Evolutionary conservation across 345 rosid genomes (phyloP).

Genomic region (Clarkia xantiana): DNA sequence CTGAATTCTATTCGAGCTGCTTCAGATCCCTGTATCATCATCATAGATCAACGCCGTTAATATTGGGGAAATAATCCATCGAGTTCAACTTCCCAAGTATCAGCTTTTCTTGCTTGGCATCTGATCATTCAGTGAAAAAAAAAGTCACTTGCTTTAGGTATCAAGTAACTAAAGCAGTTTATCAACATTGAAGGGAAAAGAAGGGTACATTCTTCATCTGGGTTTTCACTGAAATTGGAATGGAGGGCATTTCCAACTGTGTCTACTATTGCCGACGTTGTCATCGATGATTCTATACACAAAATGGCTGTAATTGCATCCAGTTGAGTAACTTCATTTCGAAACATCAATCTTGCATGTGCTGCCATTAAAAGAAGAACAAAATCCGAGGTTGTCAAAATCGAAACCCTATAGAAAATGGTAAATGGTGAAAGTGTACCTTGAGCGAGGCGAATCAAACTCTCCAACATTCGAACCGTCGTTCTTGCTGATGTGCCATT

Average conservation of each 20-base stretch:
- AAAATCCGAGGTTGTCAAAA: background rate
- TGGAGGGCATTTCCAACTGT: constrained; percentile 77
- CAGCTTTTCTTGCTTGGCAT: constrained; percentile 57
- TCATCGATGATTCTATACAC: constrained; percentile 94
- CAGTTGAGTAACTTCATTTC: constrained; percentile 64
- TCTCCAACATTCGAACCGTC: constrained; percentile 94
- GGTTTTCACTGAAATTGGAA: constrained; percentile 74
- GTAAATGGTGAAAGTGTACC: constrained; percentile 22
- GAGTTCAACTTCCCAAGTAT: constrained; percentile 57
- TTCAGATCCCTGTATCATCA: too few species aligned
- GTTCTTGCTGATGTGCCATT: constrained; percentile 56
- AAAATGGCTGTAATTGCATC: constrained; percentile 89
- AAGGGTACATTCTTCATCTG: constrained; percentile 92
- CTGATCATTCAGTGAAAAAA: constrained; percentile 10
- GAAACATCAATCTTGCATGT: constrained; percentile 94
- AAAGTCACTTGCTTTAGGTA: background rate
- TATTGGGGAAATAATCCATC: constrained; percentile 21
- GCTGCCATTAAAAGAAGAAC: constrained; percentile 28
- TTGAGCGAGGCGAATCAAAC: constrained; percentile 92
- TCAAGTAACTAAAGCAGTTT: background rate
- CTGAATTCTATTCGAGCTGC: too few species aligned
- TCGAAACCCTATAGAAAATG: background rate
- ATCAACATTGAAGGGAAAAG: background rate
- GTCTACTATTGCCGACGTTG: constrained; percentile 82
- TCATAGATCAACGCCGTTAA: background rate